These are phyloP conservation scores for Quercus dentata DNA, from an alignment of 306 rosid species.

Conservation along the genomic window DNA sequence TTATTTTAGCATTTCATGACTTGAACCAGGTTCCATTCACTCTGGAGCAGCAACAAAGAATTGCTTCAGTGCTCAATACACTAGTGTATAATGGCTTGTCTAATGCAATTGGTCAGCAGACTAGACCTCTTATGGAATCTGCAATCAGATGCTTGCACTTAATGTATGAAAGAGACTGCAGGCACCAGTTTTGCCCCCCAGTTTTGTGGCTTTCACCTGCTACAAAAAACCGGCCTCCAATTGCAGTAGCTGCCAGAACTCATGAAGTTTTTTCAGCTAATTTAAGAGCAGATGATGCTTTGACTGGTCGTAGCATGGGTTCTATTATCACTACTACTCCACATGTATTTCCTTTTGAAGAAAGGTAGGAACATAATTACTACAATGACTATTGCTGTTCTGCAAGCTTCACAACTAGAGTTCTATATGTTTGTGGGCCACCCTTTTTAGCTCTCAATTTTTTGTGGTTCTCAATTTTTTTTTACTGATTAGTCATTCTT, in stretches of 20 bases:
- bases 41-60: slow-evolving; percentile 82
- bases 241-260: slow-evolving; percentile 90
- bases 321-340: slow-evolving; percentile 80
- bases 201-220: slow-evolving; percentile 95
- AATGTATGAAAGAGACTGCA: slow-evolving; percentile 96
- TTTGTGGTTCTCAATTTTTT: neutral
- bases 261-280: slow-evolving; percentile 71
- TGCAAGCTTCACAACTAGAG: neutral
- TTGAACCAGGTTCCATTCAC: slow-evolving; percentile 77
- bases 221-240: slow-evolving; percentile 76
- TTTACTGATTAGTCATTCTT: neutral
- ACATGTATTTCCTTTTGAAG: slow-evolving; percentile 93
- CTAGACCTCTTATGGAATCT: slow-evolving; percentile 70
- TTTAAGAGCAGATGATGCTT: slow-evolving; percentile 58
- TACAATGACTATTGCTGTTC: slow-evolving; percentile 12
- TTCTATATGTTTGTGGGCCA: neutral
- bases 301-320: slow-evolving; percentile 38
- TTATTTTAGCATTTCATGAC: slow-evolving; percentile 33
- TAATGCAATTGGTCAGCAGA: slow-evolving; percentile 50
- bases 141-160: slow-evolving; percentile 93
- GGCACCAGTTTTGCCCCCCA: slow-evolving; percentile 90
- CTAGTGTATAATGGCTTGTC: slow-evolving; percentile 84
- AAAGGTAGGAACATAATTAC: slow-evolving; percentile 54
- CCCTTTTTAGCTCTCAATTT: neutral
- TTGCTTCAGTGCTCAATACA: slow-evolving; percentile 83